Evolutionary conservation across 78 protist genomes (phyloP).

Genomic region (Dictyostelium intermedium): DNA sequence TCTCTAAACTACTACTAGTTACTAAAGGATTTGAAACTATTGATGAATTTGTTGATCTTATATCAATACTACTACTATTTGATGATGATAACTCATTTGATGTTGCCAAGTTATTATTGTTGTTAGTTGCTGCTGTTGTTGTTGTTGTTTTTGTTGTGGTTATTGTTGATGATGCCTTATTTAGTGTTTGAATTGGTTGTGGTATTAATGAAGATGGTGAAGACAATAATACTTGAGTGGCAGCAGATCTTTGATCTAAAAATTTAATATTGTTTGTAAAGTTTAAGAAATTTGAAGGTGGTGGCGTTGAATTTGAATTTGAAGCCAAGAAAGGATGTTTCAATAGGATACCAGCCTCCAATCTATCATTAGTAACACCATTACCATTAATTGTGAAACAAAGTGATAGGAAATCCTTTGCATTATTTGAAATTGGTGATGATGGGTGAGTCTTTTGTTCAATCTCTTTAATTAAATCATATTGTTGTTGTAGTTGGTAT

Average conservation of each 20-base stretch:
- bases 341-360: constrained; percentile 59
- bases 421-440: background rate
- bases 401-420: constrained; percentile 27
- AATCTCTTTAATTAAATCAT: constrained; percentile 9
- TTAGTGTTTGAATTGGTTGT: background rate
- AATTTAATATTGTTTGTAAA: background rate
- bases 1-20: background rate
- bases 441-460: constrained; percentile 9
- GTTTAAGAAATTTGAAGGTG: constrained; percentile 19
- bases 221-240: background rate
- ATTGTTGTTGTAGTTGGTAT: background rate
- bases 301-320: background rate
- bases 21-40: background rate
- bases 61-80: background rate
- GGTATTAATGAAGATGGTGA: background rate
- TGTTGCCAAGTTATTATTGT: background rate
- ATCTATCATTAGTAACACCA: background rate
- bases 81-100: background rate
- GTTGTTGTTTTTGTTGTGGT: background rate
- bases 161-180: background rate
- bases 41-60: constrained; percentile 7
- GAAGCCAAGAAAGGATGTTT: constrained; percentile 58
- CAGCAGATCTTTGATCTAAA: background rate
- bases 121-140: too few species aligned
- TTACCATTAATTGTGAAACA: constrained; percentile 14